These are phyloP conservation scores for Echites panduratus DNA, from an alignment of 257 asterid species.

Conservation along the genomic window DNA sequence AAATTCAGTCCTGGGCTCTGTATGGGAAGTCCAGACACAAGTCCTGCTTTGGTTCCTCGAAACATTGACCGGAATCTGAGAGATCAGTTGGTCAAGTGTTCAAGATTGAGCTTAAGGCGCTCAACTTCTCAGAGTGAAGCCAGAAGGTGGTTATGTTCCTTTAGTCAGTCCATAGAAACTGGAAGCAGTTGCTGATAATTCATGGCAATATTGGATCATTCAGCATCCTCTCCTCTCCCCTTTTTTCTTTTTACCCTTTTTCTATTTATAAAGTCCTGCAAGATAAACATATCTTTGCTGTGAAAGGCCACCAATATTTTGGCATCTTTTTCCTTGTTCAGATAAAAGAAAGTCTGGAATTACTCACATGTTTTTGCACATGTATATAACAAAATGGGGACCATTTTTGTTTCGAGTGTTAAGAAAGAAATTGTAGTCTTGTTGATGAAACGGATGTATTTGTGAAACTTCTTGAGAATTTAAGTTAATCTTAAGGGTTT, in stretches of 20 bases:
- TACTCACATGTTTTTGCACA: not conserved
- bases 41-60: conserved; percentile 48
- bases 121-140: conserved; percentile 49
- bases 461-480: not conserved
- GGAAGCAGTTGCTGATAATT: conserved; percentile 43
- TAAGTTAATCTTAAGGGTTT: not conserved
- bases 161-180: conserved; percentile 46
- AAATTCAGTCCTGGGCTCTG: conserved; percentile 49
- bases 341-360: not conserved
- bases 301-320: not conserved
- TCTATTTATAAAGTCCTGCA: not conserved
- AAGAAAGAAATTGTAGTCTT: not conserved
- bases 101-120: conserved; percentile 47
- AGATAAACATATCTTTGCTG: conserved; percentile 1
- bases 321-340: not conserved
- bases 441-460: not conserved
- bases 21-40: conserved; percentile 53
- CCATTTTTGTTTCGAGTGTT: not conserved
- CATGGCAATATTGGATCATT: conserved; percentile 1
- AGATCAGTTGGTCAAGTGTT: conserved; percentile 38
- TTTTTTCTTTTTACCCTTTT: not conserved
- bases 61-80: conserved; percentile 18
- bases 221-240: not conserved
- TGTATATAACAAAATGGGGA: conserved; percentile 1
- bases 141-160: conserved; percentile 67